Conservation (phyloP, 495 filamentous ascomycete species). For the Aspergillus sparsus region DNA sequence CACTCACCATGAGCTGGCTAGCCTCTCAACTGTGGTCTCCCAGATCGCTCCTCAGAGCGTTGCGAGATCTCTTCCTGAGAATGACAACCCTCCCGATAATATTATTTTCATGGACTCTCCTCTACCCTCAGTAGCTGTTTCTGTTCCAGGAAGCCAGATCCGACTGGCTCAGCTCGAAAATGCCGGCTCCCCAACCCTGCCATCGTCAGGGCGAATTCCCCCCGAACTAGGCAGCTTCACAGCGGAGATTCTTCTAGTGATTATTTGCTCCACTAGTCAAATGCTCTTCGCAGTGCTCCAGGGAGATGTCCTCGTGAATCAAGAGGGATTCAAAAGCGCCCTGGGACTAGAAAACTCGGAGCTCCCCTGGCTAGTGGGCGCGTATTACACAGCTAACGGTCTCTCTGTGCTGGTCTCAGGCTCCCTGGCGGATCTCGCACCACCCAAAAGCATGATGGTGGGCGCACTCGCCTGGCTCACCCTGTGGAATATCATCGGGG, state of each 20-base stretch:
- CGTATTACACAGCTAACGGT: conserved; percentile 43
- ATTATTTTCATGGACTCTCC: not conserved
- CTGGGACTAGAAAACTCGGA: conserved; percentile 42
- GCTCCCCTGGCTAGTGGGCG: conserved; percentile 47
- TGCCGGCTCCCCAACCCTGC: conserved; percentile 9
- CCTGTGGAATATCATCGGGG: conserved; percentile 45
- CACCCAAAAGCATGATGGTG: conserved; percentile 45
- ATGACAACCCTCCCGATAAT: no score
- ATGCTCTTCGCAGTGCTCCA: conserved; percentile 49
- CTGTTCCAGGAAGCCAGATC: not conserved
- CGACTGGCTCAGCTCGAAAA: conserved; percentile 7
- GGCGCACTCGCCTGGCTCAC: conserved; percentile 47
- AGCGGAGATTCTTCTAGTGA: conserved; percentile 42
- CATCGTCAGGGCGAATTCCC: conserved; percentile 27
- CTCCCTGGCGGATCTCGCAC: conserved; percentile 43
- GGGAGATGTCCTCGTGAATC: conserved; percentile 44
- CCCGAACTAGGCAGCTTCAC: conserved; percentile 38
- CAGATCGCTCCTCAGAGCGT: not conserved
- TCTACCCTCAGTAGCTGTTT: not conserved
- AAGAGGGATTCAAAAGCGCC: conserved; percentile 34
- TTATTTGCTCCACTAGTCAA: conserved; percentile 47
- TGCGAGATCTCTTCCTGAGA: not conserved
- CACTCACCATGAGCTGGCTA: not conserved
- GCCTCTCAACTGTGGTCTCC: not conserved
- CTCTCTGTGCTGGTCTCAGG: conserved; percentile 49